Conservation (phyloP, 2,329 filamentous ascomycete genomes). For the Lizonia empirigonia region DNA sequence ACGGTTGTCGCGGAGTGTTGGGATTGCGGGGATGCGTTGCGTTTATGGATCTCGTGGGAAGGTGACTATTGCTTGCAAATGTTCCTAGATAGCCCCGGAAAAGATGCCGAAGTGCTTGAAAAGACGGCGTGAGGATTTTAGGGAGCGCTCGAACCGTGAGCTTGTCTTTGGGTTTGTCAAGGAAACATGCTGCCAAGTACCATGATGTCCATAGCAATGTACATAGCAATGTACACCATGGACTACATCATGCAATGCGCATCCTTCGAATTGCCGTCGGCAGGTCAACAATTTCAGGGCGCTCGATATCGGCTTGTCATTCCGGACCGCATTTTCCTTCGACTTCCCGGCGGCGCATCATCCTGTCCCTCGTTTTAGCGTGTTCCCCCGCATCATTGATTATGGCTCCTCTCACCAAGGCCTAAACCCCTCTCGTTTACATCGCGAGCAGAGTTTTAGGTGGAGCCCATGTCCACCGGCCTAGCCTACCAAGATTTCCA, state of each 20-base stretch:
- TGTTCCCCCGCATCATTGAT: constrained; percentile 27
- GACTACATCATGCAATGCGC: neutral
- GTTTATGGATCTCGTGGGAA: constrained; percentile 11
- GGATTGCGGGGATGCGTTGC: constrained; percentile 9
- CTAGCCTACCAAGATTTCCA: constrained; percentile 21
- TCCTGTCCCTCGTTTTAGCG: constrained; percentile 26
- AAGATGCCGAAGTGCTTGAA: constrained; percentile 2
- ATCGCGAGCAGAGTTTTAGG: constrained; percentile 26
- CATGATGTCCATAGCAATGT: constrained; percentile 1
- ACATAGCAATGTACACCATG: constrained; percentile 1
- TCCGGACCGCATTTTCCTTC: constrained; percentile 15
- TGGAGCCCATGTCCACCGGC: constrained; percentile 18
- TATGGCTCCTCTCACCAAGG: constrained; percentile 12
- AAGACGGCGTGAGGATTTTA: neutral
- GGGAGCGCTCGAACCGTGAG: constrained; percentile 6
- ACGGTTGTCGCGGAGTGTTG: constrained; percentile 14
- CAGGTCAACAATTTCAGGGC: neutral
- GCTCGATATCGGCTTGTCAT: constrained; percentile 15
- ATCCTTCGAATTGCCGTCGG: neutral
- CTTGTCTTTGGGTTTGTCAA: constrained; percentile 31
- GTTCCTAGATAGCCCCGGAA: neutral
- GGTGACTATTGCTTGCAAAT: constrained; percentile 5
- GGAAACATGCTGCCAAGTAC: constrained; percentile 29
- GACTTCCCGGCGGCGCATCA: constrained; percentile 17
- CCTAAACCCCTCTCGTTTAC: constrained; percentile 23